phyloP scores from a whole-genome alignment of 345 rosid species.

The Microthlaspi erraticum region DNA sequence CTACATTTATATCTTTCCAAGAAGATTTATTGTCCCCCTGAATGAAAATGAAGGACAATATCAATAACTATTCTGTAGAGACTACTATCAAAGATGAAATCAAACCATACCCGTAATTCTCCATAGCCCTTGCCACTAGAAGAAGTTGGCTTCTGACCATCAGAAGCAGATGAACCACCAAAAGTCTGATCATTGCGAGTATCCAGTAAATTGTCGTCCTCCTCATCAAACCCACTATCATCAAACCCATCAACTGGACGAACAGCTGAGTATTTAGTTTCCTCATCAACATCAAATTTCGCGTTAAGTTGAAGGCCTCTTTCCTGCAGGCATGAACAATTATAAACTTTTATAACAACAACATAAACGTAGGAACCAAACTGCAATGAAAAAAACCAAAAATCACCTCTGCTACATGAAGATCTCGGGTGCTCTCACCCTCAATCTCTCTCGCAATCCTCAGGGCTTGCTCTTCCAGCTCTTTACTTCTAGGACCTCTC shows the following conservation, averaged over 20 bases:
- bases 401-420: constrained; percentile 90
- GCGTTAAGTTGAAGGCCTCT: constrained; percentile 71
- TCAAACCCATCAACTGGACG: constrained; percentile 57
- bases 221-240: constrained; percentile 81
- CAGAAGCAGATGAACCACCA: constrained; percentile 56
- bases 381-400: constrained; percentile 30
- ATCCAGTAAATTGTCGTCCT: constrained; percentile 67
- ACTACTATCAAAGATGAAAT: constrained; percentile 28
- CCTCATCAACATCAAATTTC: constrained; percentile 73
- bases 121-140: constrained; percentile 52
- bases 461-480: constrained; percentile 74
- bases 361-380: neutral
- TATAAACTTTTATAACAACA: constrained; percentile 12
- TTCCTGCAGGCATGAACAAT: constrained; percentile 61
- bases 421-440: constrained; percentile 83
- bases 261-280: constrained; percentile 85
- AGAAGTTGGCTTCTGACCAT: constrained; percentile 45
- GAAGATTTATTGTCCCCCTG: constrained; percentile 65
- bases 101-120: constrained; percentile 44
- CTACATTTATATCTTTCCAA: constrained; percentile 48
- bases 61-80: constrained; percentile 16
- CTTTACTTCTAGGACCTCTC: constrained; percentile 64
- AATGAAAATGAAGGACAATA: constrained; percentile 32
- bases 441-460: constrained; percentile 94
- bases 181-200: constrained; percentile 63